Base-by-base conservation (phyloP, 331 rosid species). In the Acacia pycnantha region DNA sequence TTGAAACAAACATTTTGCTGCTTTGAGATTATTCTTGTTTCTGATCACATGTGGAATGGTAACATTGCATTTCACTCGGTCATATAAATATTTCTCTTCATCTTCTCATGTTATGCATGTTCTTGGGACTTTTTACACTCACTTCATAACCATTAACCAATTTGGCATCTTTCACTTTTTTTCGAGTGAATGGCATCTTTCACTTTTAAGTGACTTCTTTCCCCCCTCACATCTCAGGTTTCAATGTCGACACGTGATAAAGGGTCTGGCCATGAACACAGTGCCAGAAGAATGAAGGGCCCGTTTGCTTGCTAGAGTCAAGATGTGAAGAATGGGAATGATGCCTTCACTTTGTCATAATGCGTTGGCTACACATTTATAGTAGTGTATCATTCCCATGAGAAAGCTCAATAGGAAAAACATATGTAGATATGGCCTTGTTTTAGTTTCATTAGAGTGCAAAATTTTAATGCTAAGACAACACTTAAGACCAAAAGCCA, bases 181-280 rank as follows among this genome's bases (percentile, higher is more conserved):
- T 6, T 6, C 41, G 8, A 37, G 8, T 37, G 41, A 37, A 37
- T 12, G 43, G 22, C 83, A 53, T 69, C 68, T 68, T 35, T 35
- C 71, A 35, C 76, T 69, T 51, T 62, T 46, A 27, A 54, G 70
- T 35, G 74, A 72, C 79, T 77, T 0, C 54, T 12, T 46, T 76
- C 54, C 67, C 75, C 50, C 50, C 74, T 68, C 71, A n/a, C 86
- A 92, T 73, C 69, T 13, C 87, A 95, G 99, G 99, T 95, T 92
- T 87, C 99, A 95, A 58, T 95, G 99, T 84, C 92, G 97, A 46
- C 98, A 95, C 65, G 93, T 83, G 58, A 90, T 95, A 84, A 93
- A 90, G 87, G 98, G 99, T 82, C 82, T 93, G 51, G 85, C 89
- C 69, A 86, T 84, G 88, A 89, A 89, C 79, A 73, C 79, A 59